A percentile compares a stretch with the other conserved stretches of the same genome.
These are phyloP conservation scores for Leishmania amazonensis DNA, from an alignment of 208 protist species.

Conservation along the genomic window DNA sequence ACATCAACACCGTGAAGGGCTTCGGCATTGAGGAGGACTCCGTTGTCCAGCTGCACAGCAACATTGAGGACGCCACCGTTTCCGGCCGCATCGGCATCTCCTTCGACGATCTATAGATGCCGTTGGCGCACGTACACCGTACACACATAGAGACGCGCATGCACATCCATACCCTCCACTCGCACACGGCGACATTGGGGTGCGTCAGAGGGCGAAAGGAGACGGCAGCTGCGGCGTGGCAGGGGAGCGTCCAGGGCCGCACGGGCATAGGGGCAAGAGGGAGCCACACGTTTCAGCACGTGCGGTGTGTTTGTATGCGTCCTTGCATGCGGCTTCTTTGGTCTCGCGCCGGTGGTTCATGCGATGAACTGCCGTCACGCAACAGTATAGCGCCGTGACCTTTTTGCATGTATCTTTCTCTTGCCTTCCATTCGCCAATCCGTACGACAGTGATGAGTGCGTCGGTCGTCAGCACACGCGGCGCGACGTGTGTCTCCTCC, in stretches of 20 bases:
- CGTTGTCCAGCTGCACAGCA: slow-evolving; percentile 67
- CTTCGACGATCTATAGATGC: slow-evolving; percentile 58
- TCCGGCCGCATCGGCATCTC: slow-evolving; percentile 39
- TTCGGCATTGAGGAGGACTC: slow-evolving; percentile 73
- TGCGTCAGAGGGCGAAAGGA: not conserved
- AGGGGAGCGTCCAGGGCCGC: not conserved
- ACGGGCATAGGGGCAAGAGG: not conserved
- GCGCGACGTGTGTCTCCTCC: not conserved
- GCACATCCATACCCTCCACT: not conserved
- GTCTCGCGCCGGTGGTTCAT: not conserved
- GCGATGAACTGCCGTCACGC: not conserved
- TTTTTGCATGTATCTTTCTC: not conserved
- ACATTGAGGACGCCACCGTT: slow-evolving; percentile 23
- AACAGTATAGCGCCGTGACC: not conserved
- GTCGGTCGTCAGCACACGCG: not conserved
- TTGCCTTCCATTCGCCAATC: not conserved
- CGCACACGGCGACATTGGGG: not conserved
- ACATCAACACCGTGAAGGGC: slow-evolving; percentile 70
- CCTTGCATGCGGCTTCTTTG: not conserved
- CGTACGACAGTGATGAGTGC: not conserved
- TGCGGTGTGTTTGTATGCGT: not conserved
- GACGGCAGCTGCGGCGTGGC: not conserved
- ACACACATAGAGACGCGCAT: not conserved
- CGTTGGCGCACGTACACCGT: not conserved
- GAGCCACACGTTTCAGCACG: not conserved